These are phyloP conservation scores for Tranzscheliella williamsii DNA, from an alignment of 1,284 basidiomycete genomes.

Conservation along the genomic window DNA sequence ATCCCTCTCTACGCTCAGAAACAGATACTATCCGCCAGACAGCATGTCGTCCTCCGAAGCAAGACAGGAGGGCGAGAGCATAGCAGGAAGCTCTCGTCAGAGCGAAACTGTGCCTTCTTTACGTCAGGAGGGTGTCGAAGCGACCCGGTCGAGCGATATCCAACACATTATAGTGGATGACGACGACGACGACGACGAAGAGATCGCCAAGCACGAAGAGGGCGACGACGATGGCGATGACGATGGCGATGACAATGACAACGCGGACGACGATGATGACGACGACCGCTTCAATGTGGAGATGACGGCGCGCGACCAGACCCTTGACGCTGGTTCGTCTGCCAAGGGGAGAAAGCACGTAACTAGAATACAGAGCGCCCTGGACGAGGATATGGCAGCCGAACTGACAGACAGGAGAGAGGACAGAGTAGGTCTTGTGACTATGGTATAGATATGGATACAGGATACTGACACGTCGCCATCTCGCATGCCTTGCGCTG, in stretches of 20 bases:
- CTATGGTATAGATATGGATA: no score
- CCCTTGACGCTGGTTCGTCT: not conserved
- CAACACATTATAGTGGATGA: slow-evolving; percentile 9
- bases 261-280: not conserved
- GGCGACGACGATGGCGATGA: not conserved
- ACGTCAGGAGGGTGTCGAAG: slow-evolving; percentile 3
- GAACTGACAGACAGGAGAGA: not conserved
- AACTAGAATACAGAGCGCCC: not conserved
- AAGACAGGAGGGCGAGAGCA: no score
- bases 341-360: not conserved
- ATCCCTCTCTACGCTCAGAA: no score
- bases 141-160: slow-evolving; percentile 1
- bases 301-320: not conserved
- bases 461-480: no score
- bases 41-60: no score
- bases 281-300: not conserved
- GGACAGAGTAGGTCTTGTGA: not conserved
- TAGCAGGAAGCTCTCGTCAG: no score
- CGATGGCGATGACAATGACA: not conserved
- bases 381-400: not conserved
- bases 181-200: slow-evolving; percentile 4
- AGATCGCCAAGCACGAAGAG: no score
- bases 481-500: no score
- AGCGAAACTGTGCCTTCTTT: no score
- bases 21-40: no score